phyloP scores from a whole-genome alignment of 768 basidiomycete genomes.

The Suillus ampliporus region DNA sequence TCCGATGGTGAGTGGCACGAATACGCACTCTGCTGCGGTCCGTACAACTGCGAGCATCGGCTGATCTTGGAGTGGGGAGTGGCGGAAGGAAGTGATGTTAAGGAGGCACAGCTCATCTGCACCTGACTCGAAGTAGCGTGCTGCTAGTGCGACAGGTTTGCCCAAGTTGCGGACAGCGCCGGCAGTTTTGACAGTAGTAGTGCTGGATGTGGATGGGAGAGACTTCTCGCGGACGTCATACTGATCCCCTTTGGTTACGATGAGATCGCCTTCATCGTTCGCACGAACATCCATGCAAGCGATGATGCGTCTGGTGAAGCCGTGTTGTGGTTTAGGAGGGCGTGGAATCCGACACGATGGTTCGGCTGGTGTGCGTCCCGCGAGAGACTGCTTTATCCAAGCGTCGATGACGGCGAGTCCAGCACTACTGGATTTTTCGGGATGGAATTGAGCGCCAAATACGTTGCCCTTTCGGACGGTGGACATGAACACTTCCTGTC shows the following conservation, averaged over 20 bases:
- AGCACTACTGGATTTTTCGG: constrained; percentile 93
- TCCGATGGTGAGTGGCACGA: constrained; percentile 97
- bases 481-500: constrained; percentile 90
- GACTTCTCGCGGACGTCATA: constrained; percentile 94
- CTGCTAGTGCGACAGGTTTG: constrained; percentile 92
- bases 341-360: constrained; percentile 42
- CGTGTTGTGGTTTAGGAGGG: constrained; percentile 54
- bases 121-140: constrained; percentile 82
- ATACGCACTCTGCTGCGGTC: constrained; percentile 86
- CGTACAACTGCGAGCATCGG: constrained; percentile 98
- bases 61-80: constrained; percentile 93
- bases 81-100: constrained; percentile 99
- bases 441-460: constrained; percentile 96
- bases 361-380: constrained; percentile 42
- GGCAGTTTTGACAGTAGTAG: constrained; percentile 49
- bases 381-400: constrained; percentile 73
- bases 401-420: constrained; percentile 80
- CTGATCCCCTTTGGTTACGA: constrained; percentile 99
- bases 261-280: constrained; percentile 94
- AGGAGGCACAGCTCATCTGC: constrained; percentile 98
- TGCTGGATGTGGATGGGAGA: constrained; percentile 22
- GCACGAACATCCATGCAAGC: constrained; percentile 98
- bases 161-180: constrained; percentile 95
- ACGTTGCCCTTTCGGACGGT: constrained; percentile 82
- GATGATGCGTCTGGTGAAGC: constrained; percentile 91